phyloP scores from a whole-genome alignment of 768 basidiomycete species.

The Pulveroboletus frians region DNA sequence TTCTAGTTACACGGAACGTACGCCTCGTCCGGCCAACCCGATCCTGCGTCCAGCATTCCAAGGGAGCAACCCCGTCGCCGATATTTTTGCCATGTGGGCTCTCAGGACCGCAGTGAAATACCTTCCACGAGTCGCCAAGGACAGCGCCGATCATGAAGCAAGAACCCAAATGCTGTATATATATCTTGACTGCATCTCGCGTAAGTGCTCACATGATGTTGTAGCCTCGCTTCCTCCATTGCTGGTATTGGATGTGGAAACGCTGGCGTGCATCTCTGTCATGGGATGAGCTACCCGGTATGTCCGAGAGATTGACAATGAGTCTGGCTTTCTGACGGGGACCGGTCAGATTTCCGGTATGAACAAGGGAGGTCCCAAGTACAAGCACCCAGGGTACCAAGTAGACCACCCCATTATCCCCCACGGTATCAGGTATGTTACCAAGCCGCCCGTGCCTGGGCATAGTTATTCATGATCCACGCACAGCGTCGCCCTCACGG shows the following conservation, averaged over 20 bases:
- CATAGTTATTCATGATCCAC: background rate
- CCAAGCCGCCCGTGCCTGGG: background rate
- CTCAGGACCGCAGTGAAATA: constrained; percentile 83
- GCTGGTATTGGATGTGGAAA: constrained; percentile 96
- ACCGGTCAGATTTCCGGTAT: constrained; percentile 72
- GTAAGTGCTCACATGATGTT: background rate
- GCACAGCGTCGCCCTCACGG: constrained; percentile 76
- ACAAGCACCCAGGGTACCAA: constrained; percentile 84
- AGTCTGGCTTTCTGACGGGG: background rate
- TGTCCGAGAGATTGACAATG: constrained; percentile 20
- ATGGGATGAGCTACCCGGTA: constrained; percentile 86
- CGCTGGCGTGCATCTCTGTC: constrained; percentile 87
- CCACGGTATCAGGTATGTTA: constrained; percentile 70
- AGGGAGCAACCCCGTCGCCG: constrained; percentile 90
- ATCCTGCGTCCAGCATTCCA: constrained; percentile 89
- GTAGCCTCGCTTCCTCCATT: constrained; percentile 83
- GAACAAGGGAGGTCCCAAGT: constrained; percentile 92
- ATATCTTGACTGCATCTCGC: background rate
- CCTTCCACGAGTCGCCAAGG: constrained; percentile 79
- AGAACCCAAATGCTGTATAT: constrained; percentile 85
- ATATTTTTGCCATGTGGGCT: constrained; percentile 95
- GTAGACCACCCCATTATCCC: constrained; percentile 89
- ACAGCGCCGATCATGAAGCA: constrained; percentile 76
- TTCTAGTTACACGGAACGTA: constrained; percentile 80
- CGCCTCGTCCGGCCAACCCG: constrained; percentile 85